Evolutionary conservation across 2,329 filamentous ascomycete species (phyloP), one percentile per base, ranked within the genome.

Genomic region (Chaetomiaceae sp.): DNA sequence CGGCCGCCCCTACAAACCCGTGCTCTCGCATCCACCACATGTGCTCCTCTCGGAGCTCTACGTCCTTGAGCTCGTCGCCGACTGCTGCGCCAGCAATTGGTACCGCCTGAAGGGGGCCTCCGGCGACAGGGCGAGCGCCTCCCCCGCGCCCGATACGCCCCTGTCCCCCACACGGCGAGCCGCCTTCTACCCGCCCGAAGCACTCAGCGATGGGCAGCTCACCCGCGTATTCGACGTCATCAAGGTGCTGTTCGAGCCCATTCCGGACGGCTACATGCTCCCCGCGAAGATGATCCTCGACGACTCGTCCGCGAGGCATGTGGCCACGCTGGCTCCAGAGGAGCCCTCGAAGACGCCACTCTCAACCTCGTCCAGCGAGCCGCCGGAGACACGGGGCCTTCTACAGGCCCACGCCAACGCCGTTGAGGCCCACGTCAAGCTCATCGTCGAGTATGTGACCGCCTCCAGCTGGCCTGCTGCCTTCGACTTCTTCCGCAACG

Each of bases 1-100:
- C 32, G 66, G 69, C 22, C 73, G 73, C 40, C 74, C 77, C 3
- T 79, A 78, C 58, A 72, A 71, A 50, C 64, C 58, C 39, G 65
- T 77, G 45, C 63, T 71, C 37, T 64, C 68, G 18, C 79, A 81
- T 55, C 79, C 80, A 2, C 66, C 71, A 30, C 77, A 83, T 58
- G 70, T 85, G 42, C 65, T 84, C 26, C 70, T 78, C 38, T 84
- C 82, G 15, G 81, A 85, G 60, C 67, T 81, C 38, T 84, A 81
- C 56, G 67, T 84, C n/a, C 63, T 84, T 40, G 72, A 76, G 38
- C 67, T 85, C 34, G 70, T 81, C 29, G 78, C 80, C 58, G 80
- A 84, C 57, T 85, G 81, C 59, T 84, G 79, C 55, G 72, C 74
- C 41, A 73, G 75, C 43, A 74, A 81, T 59, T 84, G 80, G 79